Base-by-base conservation (phyloP, 805 yeast species). In the Candida sphagnicola region DNA sequence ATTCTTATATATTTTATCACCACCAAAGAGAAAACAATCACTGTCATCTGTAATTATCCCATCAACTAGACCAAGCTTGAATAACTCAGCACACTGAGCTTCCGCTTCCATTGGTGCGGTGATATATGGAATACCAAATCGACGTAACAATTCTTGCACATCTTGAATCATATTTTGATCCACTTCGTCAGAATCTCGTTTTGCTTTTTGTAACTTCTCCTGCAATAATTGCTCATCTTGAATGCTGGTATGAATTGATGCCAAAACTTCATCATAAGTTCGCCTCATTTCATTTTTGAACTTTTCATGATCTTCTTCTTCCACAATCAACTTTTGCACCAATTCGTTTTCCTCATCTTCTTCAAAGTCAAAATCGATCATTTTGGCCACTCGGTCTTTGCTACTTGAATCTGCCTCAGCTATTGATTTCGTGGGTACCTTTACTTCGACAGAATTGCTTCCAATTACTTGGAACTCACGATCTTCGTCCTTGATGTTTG, bases 91-190 rank as follows among this genome's bases (percentile, higher is more conserved):
- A 63, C 99, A 93, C 54, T 93, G 99, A 0, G 99, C 98, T 63
- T 93, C 99, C 1, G 99, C 99, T 61, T 93, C 99, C 90, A 88
- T 88, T 1, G 99, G 99, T 0, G 99, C 97, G 0, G 95, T 86
- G 8, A 93, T 75, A 48, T 78, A 93, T 0, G 99, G 99, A 4
- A 93, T 85, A 1, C 99, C 99, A 68, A 93, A 93, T 38, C 91
- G 62, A 19, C 84, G 75, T 6, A 93, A 66, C 30, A 93, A 67
- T 45, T 89, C 96, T 61, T 93, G 96, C 14, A 95, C 93, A 54
- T 93, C 98, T 28, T 72, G 70, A 17, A 91, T 75, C 97, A 93
- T 93, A 1, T 76, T 76, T 5, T 77, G 75, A 0, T 96, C 85
- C 1, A 91, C 96, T 49, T 85, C 95, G 53, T 93, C 98, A 0